phyloP scores from a whole-genome alignment of 1,139 yeast species.

The Saccharomyces uvarum region DNA sequence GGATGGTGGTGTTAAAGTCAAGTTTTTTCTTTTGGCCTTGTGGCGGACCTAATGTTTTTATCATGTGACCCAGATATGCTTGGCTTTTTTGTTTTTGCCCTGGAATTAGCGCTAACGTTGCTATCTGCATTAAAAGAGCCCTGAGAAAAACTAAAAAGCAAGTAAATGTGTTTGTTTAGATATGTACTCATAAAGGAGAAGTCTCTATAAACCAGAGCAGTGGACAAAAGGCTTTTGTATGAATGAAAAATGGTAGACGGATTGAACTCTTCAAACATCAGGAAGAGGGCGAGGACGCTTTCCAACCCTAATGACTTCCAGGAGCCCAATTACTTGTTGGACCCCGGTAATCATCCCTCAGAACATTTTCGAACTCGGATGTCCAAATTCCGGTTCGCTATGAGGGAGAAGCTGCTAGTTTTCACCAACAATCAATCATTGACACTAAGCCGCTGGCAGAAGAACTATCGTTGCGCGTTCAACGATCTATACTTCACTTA shows the following conservation, averaged over 20 bases:
- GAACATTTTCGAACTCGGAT: slow-evolving; percentile 57
- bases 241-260: not conserved
- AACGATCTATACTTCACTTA: slow-evolving; percentile 76
- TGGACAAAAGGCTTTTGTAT: not conserved
- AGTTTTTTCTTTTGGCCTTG: not conserved
- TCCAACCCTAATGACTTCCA: slow-evolving; percentile 9
- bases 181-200: not conserved
- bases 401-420: slow-evolving; percentile 52
- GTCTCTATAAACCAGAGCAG: not conserved
- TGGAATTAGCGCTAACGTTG: too few relatives aligned
- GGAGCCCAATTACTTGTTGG: slow-evolving; percentile 27
- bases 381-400: slow-evolving; percentile 48
- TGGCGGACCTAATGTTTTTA: not conserved
- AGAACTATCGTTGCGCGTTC: slow-evolving; percentile 39
- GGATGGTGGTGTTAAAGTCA: not conserved
- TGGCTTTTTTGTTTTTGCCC: too few relatives aligned
- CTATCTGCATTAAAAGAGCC: too few relatives aligned
- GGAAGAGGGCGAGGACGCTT: slow-evolving; percentile 5
- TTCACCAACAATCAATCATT: slow-evolving; percentile 61
- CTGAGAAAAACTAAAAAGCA: not conserved
- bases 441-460: slow-evolving; percentile 50
- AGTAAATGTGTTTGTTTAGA: not conserved
- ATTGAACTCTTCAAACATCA: not conserved
- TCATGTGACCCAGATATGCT: too few relatives aligned
- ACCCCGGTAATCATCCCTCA: slow-evolving; percentile 66